Conservation (phyloP, 305 asterid species). For the Fraxinus platypoda region DNA sequence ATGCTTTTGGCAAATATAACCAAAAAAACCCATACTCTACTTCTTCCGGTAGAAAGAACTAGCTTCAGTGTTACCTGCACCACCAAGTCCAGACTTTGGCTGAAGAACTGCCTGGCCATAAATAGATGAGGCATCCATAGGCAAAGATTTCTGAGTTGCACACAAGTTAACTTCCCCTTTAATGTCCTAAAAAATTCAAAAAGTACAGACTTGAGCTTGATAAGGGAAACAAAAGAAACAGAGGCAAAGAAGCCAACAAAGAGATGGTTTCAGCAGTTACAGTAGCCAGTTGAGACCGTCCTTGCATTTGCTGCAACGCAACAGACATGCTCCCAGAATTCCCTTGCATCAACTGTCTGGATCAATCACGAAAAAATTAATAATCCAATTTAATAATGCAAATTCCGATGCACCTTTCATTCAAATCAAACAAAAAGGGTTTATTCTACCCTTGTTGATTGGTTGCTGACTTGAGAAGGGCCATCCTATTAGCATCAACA, state of each 20-base stretch:
- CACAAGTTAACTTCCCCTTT: constrained; percentile 81
- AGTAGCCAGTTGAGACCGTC: constrained; percentile 70
- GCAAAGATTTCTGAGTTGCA: constrained; percentile 63
- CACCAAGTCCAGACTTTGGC: constrained; percentile 92
- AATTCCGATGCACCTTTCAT: background rate
- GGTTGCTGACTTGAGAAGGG: constrained; percentile 86
- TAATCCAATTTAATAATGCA: background rate
- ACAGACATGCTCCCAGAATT: constrained; percentile 84
- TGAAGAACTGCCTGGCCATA: constrained; percentile 96
- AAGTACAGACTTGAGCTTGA: background rate
- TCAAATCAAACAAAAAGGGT: constrained; percentile 11
- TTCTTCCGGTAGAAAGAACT: background rate
- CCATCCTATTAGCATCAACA: constrained; percentile 89
- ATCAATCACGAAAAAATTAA: constrained; percentile 35
- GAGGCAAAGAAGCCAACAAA: background rate
- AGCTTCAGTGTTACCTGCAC: constrained; percentile 60
- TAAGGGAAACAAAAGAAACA: background rate
- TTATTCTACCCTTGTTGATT: constrained; percentile 82
- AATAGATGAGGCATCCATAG: constrained; percentile 88
- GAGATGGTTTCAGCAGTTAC: constrained; percentile 45
- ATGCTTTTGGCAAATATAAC: background rate
- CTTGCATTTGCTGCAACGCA: constrained; percentile 96
- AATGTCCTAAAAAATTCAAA: constrained; percentile 59
- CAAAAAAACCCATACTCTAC: background rate
- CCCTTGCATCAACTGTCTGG: constrained; percentile 93